Percentiles rank a stretch among this genome's conserved stretches.
Conservation (phyloP, 179 eudicot genomes). For the Nepenthes alata region DNA sequence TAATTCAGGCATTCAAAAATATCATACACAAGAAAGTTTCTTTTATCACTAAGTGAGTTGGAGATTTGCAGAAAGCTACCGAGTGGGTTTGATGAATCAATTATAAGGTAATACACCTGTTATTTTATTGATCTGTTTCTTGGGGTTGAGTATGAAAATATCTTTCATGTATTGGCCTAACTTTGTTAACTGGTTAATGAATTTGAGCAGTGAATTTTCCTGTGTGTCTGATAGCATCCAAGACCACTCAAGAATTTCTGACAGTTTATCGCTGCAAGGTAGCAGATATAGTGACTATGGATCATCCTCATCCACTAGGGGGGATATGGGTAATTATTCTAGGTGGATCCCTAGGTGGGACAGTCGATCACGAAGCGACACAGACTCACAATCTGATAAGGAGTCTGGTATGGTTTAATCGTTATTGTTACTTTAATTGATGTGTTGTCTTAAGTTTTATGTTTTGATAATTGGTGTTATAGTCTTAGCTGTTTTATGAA, state of each 20-base stretch:
- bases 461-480: neutral
- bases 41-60: constrained; percentile 54
- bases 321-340: constrained; percentile 41
- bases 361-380: constrained; percentile 62
- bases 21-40: constrained; percentile 65
- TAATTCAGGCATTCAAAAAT: constrained; percentile 39
- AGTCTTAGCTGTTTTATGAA: neutral
- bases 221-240: constrained; percentile 29
- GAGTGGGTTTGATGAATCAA: constrained; percentile 51
- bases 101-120: constrained; percentile 41
- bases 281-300: constrained; percentile 56
- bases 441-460: neutral
- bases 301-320: constrained; percentile 60
- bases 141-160: neutral
- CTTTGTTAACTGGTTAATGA: constrained; percentile 5
- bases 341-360: constrained; percentile 70
- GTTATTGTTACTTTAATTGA: neutral
- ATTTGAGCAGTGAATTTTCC: constrained; percentile 48
- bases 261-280: constrained; percentile 40
- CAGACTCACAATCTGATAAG: constrained; percentile 50
- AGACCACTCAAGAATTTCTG: constrained; percentile 40
- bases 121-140: constrained; percentile 1
- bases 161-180: neutral
- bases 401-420: constrained; percentile 54
- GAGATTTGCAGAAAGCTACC: constrained; percentile 78